Evolutionary conservation across 306 rosid genomes (phyloP).

Genomic region (Acmispon strigosus): DNA sequence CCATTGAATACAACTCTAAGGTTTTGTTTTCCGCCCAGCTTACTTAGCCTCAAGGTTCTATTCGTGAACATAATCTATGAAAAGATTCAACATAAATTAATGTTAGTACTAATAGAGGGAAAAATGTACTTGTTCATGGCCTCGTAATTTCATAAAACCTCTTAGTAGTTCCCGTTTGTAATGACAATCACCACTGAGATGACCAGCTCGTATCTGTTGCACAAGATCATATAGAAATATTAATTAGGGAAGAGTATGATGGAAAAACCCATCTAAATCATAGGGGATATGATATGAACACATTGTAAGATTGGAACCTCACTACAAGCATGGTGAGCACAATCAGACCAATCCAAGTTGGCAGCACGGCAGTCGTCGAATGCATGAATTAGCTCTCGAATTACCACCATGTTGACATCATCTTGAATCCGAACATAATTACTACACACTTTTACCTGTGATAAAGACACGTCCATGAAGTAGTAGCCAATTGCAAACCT

Average conservation of each 20-base stretch:
- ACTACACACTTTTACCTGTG: slow-evolving; percentile 47
- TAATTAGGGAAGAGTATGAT: background rate
- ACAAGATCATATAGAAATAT: background rate
- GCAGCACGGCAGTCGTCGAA: slow-evolving; percentile 67
- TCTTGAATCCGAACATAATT: slow-evolving; percentile 56
- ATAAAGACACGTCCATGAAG: background rate
- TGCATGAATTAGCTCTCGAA: slow-evolving; percentile 66
- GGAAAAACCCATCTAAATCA: background rate
- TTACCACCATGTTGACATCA: slow-evolving; percentile 59
- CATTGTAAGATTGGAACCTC: slow-evolving; percentile 36
- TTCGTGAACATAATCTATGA: no score
- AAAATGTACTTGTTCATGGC: slow-evolving; percentile 65
- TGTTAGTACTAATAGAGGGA: background rate
- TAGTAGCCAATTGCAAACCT: background rate
- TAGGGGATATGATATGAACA: background rate
- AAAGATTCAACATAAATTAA: background rate
- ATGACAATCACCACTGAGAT: slow-evolving; percentile 83
- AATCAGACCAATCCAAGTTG: slow-evolving; percentile 61
- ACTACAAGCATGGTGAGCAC: slow-evolving; percentile 80
- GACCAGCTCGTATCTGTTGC: slow-evolving; percentile 67
- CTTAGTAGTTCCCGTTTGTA: slow-evolving; percentile 65
- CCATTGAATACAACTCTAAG: no score
- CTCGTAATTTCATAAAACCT: slow-evolving; percentile 57
- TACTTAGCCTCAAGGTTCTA: no score
- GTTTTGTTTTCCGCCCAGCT: no score